Base-by-base conservation (phyloP, 768 basidiomycete species). In the Floccularia luteovirens region DNA sequence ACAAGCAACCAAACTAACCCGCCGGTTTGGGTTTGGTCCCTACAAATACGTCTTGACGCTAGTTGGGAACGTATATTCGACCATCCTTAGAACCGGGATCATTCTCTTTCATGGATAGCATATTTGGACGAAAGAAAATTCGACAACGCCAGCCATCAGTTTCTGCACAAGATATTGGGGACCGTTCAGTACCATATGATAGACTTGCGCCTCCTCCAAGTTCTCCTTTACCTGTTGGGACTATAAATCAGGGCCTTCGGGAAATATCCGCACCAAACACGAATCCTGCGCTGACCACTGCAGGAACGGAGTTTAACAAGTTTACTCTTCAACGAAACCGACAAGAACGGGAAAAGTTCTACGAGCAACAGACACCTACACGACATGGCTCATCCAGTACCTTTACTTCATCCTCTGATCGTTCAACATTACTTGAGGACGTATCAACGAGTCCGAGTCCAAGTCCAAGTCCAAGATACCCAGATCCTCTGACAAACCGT, bases 221-320 rank as follows among this genome's bases (percentile, higher is more conserved):
- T 39, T 74, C 81, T 34, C 83, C 84, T 19, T 50, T 79, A 27
- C 60, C 82, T 27, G 75, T 76, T 36, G 64, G 60, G 17, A 75
- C 75, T 5, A 58, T 74, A 37, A 74, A 67, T 24, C 78, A 81
- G 52, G 75, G 70, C 31, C 57, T 77, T 24, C 67, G 70, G 54
- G 73, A 70, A 36, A 90, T 90, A 47, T 89, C 85, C 22, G 88
- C 87, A 3, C 87, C 87, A 5, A 81, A 83, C 51, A 88, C 87
- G 19, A 90, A 90, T 51, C 87, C 87, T 4, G 77, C 79, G 10
- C 75, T 90, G 41, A 86, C 85, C 1, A 44, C 72, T 31, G 67
- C 75, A 48, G 88, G 87, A 27, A 79, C 81, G 7, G 83, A 86
- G 45, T 63, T 86, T 52, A 88, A 81, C 58, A 68, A 74, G 48